These are phyloP conservation scores for Boletus bicolor DNA, from an alignment of 768 basidiomycete species.

Conservation along the genomic window DNA sequence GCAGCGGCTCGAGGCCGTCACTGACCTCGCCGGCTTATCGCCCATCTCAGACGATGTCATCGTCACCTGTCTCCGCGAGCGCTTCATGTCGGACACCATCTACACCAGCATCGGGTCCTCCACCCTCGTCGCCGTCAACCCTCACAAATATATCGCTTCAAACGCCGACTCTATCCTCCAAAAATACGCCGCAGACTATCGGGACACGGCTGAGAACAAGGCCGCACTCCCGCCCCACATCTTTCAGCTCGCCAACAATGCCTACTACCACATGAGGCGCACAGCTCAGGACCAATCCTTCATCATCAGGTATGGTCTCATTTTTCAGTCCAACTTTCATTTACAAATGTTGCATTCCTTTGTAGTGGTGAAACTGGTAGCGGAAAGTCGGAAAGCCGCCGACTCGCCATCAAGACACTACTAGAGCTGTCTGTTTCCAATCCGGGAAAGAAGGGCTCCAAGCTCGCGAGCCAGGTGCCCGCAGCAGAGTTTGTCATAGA, in stretches of 20 bases:
- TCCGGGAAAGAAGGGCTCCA: conserved; percentile 91
- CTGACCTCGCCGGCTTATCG: conserved; percentile 66
- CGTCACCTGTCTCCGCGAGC: conserved; percentile 79
- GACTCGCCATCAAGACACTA: conserved; percentile 87
- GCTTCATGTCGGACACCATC: conserved; percentile 80
- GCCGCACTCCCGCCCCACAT: conserved; percentile 76
- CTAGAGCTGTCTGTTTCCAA: conserved; percentile 87
- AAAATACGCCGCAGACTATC: conserved; percentile 84
- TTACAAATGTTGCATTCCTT: conserved; percentile 6
- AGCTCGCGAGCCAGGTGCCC: conserved; percentile 82
- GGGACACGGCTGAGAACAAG: conserved; percentile 66
- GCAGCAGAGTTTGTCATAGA: conserved; percentile 95
- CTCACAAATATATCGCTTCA: conserved; percentile 82
- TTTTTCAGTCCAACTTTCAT: not conserved
- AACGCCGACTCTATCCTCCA: conserved; percentile 83
- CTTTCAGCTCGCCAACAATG: conserved; percentile 86
- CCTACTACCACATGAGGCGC: conserved; percentile 94
- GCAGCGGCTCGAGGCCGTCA: conserved; percentile 69
- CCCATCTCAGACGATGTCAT: conserved; percentile 79
- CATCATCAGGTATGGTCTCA: conserved; percentile 67
- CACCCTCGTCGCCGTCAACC: conserved; percentile 83
- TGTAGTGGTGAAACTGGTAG: conserved; percentile 86
- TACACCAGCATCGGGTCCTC: conserved; percentile 75
- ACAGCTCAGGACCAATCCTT: conserved; percentile 93
- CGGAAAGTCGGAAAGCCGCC: conserved; percentile 89